These are phyloP conservation scores for Phanerodontia chrysosporium DNA, from an alignment of 768 basidiomycete species.

Conservation along the genomic window DNA sequence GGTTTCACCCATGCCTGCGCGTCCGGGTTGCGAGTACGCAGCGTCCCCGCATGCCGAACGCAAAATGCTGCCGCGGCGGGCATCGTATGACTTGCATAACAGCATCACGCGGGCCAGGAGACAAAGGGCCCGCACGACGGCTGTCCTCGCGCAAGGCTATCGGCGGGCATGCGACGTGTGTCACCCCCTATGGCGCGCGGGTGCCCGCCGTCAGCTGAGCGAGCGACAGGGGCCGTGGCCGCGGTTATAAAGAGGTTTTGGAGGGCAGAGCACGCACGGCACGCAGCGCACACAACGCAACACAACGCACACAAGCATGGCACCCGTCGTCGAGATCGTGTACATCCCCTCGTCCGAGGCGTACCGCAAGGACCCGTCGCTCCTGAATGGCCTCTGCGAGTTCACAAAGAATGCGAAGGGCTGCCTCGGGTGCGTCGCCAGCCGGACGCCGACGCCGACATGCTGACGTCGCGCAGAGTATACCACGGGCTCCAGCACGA, in stretches of 20 bases:
- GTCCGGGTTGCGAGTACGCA: too few species aligned
- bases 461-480: background rate
- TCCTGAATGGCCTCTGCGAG: background rate
- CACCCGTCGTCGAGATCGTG: background rate
- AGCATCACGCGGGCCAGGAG: background rate
- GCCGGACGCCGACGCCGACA: background rate
- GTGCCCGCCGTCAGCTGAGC: background rate
- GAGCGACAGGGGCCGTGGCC: background rate
- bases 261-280: too few species aligned
- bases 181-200: background rate
- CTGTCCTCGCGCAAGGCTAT: too few species aligned
- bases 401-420: background rate
- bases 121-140: too few species aligned
- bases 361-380: background rate
- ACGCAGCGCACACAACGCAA: too few species aligned
- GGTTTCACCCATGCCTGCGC: too few species aligned
- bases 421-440: background rate
- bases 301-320: background rate
- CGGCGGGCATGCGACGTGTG: background rate
- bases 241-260: background rate
- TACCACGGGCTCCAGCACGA: background rate
- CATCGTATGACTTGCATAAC: background rate
- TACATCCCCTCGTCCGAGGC: background rate
- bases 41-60: too few species aligned
- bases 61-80: too few species aligned